phyloP scores from a whole-genome alignment of 495 filamentous ascomycete genomes.

The Penicillium coprophilum region DNA sequence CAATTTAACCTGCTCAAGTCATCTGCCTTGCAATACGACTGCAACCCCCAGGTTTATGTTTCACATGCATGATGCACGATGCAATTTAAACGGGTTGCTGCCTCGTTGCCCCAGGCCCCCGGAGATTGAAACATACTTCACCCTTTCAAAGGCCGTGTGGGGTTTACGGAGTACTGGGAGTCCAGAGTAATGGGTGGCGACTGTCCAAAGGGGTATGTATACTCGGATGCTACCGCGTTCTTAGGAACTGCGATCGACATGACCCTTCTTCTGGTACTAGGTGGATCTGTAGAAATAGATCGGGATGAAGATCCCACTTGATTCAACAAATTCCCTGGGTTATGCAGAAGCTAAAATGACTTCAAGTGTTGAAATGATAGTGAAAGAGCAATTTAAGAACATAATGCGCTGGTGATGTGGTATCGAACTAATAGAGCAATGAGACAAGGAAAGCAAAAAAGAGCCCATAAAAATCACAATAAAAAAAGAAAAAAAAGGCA shows the following conservation, averaged over 20 bases:
- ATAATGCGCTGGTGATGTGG: slow-evolving; percentile 7
- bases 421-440: slow-evolving; percentile 9
- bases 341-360: slow-evolving; percentile 11
- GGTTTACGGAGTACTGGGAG: not conserved
- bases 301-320: not conserved
- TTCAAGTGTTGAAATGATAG: not conserved
- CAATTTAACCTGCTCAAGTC: not conserved
- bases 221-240: not conserved
- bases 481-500: slow-evolving; percentile 12
- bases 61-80: slow-evolving; percentile 1
- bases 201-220: not conserved
- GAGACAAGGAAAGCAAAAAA: not conserved
- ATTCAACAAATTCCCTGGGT: slow-evolving; percentile 10
- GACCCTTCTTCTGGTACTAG: not conserved
- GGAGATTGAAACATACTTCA: not conserved
- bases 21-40: not conserved
- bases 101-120: not conserved
- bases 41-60: not conserved
- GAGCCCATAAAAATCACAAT: not conserved
- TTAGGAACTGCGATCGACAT: not conserved
- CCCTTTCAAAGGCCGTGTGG: not conserved
- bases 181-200: not conserved
- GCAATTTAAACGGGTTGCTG: not conserved
- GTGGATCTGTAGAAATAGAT: not conserved
- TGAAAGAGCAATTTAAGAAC: slow-evolving; percentile 8